These are phyloP conservation scores for Mimosa pudica DNA, from an alignment of 306 rosid genomes.

Conservation along the genomic window DNA sequence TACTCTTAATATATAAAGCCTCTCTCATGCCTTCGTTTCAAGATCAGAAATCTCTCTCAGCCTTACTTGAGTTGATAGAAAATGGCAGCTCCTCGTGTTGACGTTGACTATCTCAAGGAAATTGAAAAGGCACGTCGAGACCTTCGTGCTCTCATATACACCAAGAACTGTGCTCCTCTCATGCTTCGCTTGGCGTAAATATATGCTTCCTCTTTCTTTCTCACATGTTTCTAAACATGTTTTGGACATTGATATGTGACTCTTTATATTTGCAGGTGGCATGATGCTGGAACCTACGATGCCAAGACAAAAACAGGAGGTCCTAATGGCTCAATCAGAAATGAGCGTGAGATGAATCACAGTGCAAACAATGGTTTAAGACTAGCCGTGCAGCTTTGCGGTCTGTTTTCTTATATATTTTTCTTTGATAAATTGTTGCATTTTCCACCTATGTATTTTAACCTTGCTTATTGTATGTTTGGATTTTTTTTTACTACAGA, in stretches of 20 bases:
- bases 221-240: neutral
- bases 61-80: neutral
- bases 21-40: neutral
- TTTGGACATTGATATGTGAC: neutral
- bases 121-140: constrained; percentile 67
- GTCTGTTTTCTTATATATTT: constrained; percentile 38
- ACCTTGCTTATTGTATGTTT: too few species aligned
- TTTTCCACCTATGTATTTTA: neutral
- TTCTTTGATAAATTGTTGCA: neutral
- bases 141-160: constrained; percentile 74
- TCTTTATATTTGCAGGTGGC: constrained; percentile 65
- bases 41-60: neutral
- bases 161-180: constrained; percentile 67
- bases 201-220: neutral
- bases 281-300: constrained; percentile 85
- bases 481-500: constrained; percentile 43
- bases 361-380: constrained; percentile 62
- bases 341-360: constrained; percentile 51
- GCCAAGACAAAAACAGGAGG: constrained; percentile 72
- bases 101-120: constrained; percentile 55
- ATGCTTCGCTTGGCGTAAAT: constrained; percentile 89
- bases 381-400: constrained; percentile 66
- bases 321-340: constrained; percentile 84
- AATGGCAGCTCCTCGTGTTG: constrained; percentile 49
- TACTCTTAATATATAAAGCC: too few species aligned